Base-by-base conservation (phyloP, 345 rosid species). In the Arabidopsis suecica region DNA sequence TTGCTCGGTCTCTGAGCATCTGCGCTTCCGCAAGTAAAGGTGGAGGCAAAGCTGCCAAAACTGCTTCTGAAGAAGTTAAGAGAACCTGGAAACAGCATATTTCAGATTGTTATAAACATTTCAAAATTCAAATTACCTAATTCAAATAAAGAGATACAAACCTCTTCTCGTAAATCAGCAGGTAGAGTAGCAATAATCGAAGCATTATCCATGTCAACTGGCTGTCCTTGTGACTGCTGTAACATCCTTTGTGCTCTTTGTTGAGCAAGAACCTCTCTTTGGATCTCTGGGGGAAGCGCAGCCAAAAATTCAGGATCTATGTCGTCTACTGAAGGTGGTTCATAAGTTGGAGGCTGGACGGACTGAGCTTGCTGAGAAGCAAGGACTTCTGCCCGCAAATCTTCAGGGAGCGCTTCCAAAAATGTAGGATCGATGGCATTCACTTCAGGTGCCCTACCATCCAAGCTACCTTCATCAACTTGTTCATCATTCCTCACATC, bases 151-250 rank as follows among this genome's bases (percentile, higher is more conserved):
- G 70, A 77, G 73, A 68, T 41, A 33, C 84, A 79, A 72, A 94
- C 98, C 96, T 94, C 98, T 86, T 94, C 98, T 40, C 98, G 98
- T 73, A 94, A 67, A 78, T 91, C 97, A 73, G 93, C 91, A 64
- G 98, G 98, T 74, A 94, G 86, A 68, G 98, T 94, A 67, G 98
- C 98, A 80, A 94, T 94, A 50, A 91, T 94, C 18, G 98, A 91
- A 76, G 98, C 97, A 69, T 91, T 94, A 79, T 94, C 98, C 98
- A 94, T 94, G 82, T 94, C 98, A 73, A 90, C 97, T 57, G 98
- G 98, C 77, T 91, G 97, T 58, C 97, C 97, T 74, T 88, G 89
- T 73, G 96, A 93, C 79, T 91, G 98, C 73, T 88, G 97, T 30
- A 89, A 88, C 65, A 88, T 84, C 81, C 96, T 82, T 78, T 92